Evolutionary conservation across 2,329 filamentous ascomycete genomes (phyloP).

Genomic region (Camillea tinctor): DNA sequence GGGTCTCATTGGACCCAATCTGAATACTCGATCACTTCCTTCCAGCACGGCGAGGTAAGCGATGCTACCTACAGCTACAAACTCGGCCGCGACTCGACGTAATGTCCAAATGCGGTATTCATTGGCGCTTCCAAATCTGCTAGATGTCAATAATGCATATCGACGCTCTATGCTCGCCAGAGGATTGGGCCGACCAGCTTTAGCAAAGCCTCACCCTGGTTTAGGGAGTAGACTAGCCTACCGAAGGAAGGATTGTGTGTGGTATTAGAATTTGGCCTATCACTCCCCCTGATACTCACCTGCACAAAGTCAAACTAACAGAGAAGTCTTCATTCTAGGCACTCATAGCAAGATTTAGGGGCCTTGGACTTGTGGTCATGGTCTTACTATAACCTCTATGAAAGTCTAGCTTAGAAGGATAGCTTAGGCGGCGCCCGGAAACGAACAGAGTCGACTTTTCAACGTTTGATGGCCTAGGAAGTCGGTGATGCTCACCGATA

Average conservation of each 20-base stretch:
- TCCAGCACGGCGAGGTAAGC: neutral
- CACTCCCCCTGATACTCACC: neutral
- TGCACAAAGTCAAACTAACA: neutral
- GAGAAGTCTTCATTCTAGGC: neutral
- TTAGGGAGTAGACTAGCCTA: neutral
- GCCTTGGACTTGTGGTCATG: neutral
- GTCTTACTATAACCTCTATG: neutral
- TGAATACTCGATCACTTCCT: neutral
- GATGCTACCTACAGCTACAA: neutral
- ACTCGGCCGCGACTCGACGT: neutral
- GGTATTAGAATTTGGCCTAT: neutral
- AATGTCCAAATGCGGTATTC: neutral
- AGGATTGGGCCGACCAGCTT: neutral
- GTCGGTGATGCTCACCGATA: neutral
- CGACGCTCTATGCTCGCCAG: neutral
- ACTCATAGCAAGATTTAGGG: neutral
- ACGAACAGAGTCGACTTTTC: neutral
- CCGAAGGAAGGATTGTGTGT: neutral
- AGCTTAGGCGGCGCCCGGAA: neutral
- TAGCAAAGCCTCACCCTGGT: neutral
- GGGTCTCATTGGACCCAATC: neutral
- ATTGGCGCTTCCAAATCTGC: neutral
- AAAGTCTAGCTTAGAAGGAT: neutral
- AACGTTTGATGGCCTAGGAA: neutral
- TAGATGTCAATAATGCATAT: neutral